Base-by-base conservation (phyloP, 2,329 filamentous ascomycete species). In the Teratosphaeria gauchensis region DNA sequence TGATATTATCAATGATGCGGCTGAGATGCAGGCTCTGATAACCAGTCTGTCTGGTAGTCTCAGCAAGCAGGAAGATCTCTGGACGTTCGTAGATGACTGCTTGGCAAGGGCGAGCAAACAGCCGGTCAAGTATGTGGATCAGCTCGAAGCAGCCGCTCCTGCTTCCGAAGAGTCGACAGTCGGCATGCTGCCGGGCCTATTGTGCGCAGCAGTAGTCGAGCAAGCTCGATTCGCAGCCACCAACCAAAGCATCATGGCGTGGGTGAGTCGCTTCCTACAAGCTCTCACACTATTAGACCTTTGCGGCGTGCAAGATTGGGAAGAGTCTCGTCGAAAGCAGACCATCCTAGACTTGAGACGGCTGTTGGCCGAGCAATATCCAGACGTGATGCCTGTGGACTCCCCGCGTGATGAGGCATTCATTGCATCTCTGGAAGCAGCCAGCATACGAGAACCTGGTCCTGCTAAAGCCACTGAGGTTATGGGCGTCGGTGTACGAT, bases 111-210 rank as follows among this genome's bases (percentile, higher is more conserved):
- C 89, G 64, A 85, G 86, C 16, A 85, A 82, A 58, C 86, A 87
- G 28, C 88, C 90, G 0, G 86, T 95, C 68, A 95, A 90, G 69
- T 92, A 96, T 67, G 84, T 94, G 31, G 88, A 94, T 61, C 77
- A 84, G 67, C 73, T 89, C 30, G 80, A 85, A 57, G 51, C 9
- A 12, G 12, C 30, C 12, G 42, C 19, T 6, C 48, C 35, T 24
- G 5, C 3, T 8, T 3, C 51, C 21, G 28, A 3, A 16, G 31
- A 46, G 31, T 24, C 8, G 14, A 21, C 28, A n/a, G 28, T 7
- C 52, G 12, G 2, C 19, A 24, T 53, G 28, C 16, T 75, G 32
- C 71, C 83, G 11, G 90, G 88, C 64, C 79, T 90, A 19, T 67
- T 96, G 3, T 77, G 85, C 11, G 80, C 90, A 64, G 82, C 85